Conservation (phyloP, 148 eudicot species). For the Rhododendron williamsianum region DNA sequence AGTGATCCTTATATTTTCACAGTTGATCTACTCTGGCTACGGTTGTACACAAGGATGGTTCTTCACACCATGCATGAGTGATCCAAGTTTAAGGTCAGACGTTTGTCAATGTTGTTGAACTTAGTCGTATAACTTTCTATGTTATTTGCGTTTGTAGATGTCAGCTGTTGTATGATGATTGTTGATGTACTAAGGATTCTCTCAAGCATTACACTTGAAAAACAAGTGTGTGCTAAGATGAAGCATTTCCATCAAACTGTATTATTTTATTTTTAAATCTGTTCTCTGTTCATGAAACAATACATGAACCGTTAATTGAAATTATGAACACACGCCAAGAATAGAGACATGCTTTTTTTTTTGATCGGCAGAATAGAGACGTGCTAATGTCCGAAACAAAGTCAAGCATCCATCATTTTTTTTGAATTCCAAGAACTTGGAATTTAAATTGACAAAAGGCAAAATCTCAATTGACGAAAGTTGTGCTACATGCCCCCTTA, state of each 20-base stretch:
- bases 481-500: neutral
- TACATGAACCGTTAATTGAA: neutral
- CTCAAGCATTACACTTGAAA: neutral
- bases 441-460: neutral
- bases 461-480: neutral
- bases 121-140: neutral
- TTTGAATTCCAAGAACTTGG: neutral
- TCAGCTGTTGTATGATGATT: neutral
- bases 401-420: neutral
- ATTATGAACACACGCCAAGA: neutral
- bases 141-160: neutral
- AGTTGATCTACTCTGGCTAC: conserved; percentile 89
- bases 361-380: neutral
- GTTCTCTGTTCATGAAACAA: neutral
- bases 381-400: neutral
- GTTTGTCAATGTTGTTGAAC: neutral
- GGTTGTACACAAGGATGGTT: conserved; percentile 94
- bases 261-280: neutral
- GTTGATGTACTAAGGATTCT: neutral
- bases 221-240: neutral
- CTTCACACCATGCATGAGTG: conserved; percentile 75
- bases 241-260: neutral
- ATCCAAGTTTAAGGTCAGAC: conserved; percentile 78
- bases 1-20: conserved; percentile 10
- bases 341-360: neutral